phyloP scores from a whole-genome alignment of 495 filamentous ascomycete genomes.

The Cryomyces antarcticus region DNA sequence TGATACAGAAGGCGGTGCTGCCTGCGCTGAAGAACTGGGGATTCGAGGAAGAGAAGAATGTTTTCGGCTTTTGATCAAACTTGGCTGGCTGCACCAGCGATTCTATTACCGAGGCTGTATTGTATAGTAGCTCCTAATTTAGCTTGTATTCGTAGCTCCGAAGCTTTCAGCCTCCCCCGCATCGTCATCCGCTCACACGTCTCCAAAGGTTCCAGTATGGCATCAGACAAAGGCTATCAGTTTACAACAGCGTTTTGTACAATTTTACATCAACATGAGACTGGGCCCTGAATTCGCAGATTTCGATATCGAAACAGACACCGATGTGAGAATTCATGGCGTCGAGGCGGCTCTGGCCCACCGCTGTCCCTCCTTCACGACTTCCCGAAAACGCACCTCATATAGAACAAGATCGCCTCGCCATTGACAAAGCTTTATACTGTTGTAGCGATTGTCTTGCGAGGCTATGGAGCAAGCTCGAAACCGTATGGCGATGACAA shows the following conservation, averaged over 20 bases:
- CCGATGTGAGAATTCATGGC: slow-evolving; percentile 15
- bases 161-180: too few species aligned
- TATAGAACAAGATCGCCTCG: slow-evolving; percentile 19
- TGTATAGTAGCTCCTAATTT: too few species aligned
- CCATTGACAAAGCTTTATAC: slow-evolving; percentile 14
- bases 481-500: slow-evolving; percentile 14
- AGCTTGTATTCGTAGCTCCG: too few species aligned
- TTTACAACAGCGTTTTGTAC: too few species aligned
- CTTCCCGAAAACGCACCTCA: slow-evolving; percentile 20
- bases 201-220: too few species aligned
- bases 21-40: slow-evolving; percentile 12
- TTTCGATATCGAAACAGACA: slow-evolving; percentile 7
- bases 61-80: slow-evolving; percentile 13
- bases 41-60: slow-evolving; percentile 11
- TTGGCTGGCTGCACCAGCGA: too few species aligned
- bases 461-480: slow-evolving; percentile 22
- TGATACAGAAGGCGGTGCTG: slow-evolving; percentile 20
- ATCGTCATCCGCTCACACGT: too few species aligned
- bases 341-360: slow-evolving; percentile 9
- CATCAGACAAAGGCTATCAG: too few species aligned
- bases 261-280: too few species aligned
- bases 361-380: slow-evolving; percentile 24
- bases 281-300: slow-evolving; percentile 2
- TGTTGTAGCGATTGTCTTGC: slow-evolving; percentile 19
- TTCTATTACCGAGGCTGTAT: too few species aligned